These are phyloP conservation scores for Boletus bicolor DNA, from an alignment of 768 basidiomycete genomes.

Conservation along the genomic window DNA sequence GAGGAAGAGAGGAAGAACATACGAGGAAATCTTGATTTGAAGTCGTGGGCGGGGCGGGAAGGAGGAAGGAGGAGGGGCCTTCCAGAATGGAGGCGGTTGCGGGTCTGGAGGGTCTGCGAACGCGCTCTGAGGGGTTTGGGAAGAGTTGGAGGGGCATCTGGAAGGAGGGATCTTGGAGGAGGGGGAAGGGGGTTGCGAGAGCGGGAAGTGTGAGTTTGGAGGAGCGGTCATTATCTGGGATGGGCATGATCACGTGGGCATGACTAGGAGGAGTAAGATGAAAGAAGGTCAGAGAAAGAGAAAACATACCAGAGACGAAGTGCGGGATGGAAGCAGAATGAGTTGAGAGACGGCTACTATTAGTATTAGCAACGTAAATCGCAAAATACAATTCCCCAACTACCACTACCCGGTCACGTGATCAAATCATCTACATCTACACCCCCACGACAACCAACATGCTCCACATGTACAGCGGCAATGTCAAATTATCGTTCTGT, in stretches of 20 bases:
- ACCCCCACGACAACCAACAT: slow-evolving; percentile 60
- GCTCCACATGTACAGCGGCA: slow-evolving; percentile 97
- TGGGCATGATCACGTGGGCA: slow-evolving; percentile 29
- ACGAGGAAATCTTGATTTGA: slow-evolving; percentile 11
- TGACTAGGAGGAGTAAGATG: neutral
- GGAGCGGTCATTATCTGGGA: slow-evolving; percentile 22
- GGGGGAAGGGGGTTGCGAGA: slow-evolving; percentile 23
- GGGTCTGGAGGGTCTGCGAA: slow-evolving; percentile 34
- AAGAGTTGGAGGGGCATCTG: slow-evolving; percentile 37
- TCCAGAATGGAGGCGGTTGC: slow-evolving; percentile 46
- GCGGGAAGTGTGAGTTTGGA: slow-evolving; percentile 11
- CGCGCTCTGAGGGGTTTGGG: slow-evolving; percentile 24
- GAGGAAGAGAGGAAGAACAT: neutral
- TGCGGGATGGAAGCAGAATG: neutral
- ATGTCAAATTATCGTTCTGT: slow-evolving; percentile 96
- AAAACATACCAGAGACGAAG: slow-evolving; percentile 1
- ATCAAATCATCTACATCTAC: slow-evolving; percentile 17
- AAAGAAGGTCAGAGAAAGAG: neutral
- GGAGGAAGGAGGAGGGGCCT: slow-evolving; percentile 37
- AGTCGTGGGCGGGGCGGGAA: slow-evolving; percentile 32
- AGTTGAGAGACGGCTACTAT: neutral
- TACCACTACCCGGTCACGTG: slow-evolving; percentile 27
- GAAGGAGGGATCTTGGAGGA: slow-evolving; percentile 22
- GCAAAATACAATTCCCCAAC: slow-evolving; percentile 11
- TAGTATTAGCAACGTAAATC: neutral